These are phyloP conservation scores for Thermoascus crustaceus DNA, from an alignment of 2,329 filamentous ascomycete genomes.

Conservation along the genomic window DNA sequence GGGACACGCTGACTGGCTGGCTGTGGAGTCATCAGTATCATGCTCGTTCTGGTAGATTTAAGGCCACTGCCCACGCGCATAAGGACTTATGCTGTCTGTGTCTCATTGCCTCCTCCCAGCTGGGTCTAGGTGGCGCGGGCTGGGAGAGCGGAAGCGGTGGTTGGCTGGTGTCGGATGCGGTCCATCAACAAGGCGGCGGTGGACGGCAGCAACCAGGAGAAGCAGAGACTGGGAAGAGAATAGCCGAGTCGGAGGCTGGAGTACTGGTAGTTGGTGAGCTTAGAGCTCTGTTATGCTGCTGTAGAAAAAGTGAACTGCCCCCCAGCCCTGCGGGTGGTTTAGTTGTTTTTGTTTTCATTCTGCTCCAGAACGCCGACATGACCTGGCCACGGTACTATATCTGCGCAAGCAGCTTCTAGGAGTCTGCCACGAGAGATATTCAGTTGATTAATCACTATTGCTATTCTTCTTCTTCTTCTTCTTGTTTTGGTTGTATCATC, in stretches of 20 bases:
- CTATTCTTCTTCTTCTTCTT: no score
- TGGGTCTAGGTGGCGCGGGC: constrained; percentile 1
- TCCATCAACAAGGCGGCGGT: neutral
- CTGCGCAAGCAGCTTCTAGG: constrained; percentile 1
- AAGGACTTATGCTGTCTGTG: neutral
- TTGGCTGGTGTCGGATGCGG: neutral
- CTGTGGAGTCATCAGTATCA: no score
- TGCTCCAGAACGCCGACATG: neutral
- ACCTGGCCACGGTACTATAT: neutral
- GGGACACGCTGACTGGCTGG: no score
- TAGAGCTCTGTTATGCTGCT: no score
- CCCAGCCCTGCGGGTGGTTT: neutral
- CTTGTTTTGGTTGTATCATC: no score
- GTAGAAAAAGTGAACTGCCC: neutral
- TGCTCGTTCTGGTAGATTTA: no score
- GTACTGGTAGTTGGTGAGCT: no score
- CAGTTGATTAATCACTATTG: no score
- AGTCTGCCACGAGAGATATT: no score
- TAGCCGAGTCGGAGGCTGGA: no score
- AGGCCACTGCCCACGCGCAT: no score
- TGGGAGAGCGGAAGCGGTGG: neutral
- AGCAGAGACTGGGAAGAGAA: neutral
- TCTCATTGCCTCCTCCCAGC: constrained; percentile 1
- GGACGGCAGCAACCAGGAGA: neutral
- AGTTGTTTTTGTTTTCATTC: neutral